Evolutionary conservation across 345 rosid species (phyloP).

Genomic region (Kernera saxatilis): DNA sequence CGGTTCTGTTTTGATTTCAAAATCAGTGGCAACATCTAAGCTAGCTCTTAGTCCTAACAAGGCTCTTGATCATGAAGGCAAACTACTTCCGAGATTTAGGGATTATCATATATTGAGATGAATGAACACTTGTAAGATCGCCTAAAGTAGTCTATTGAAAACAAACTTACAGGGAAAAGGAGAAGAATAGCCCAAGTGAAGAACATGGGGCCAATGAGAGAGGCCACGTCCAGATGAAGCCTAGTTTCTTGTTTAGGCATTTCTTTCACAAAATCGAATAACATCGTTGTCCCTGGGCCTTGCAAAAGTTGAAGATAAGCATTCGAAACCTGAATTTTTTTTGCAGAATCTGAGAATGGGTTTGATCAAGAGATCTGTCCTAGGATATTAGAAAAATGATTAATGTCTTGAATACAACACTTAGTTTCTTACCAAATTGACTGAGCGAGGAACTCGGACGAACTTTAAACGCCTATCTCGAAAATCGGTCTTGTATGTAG

Average conservation of each 20-base stretch:
- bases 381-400: neutral
- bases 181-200: slow-evolving; percentile 43
- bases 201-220: slow-evolving; percentile 78
- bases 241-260: slow-evolving; percentile 55
- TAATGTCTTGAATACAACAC: neutral
- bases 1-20: too few species aligned
- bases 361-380: neutral
- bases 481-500: slow-evolving; percentile 39
- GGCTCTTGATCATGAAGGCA: too few species aligned
- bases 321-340: slow-evolving; percentile 59
- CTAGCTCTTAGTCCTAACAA: too few species aligned
- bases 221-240: slow-evolving; percentile 52
- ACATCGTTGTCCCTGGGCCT: slow-evolving; percentile 48
- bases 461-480: slow-evolving; percentile 14
- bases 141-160: neutral
- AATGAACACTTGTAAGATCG: too few species aligned
- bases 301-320: slow-evolving; percentile 58
- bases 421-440: slow-evolving; percentile 65
- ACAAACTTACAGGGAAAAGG: slow-evolving; percentile 78
- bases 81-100: neutral
- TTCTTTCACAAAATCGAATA: slow-evolving; percentile 66
- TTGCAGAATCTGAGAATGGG: neutral
- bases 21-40: too few species aligned
- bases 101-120: neutral
- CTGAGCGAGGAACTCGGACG: slow-evolving; percentile 60